phyloP scores from a whole-genome alignment of 352 stramenopile species.

The Thraustochytrium striatum region DNA sequence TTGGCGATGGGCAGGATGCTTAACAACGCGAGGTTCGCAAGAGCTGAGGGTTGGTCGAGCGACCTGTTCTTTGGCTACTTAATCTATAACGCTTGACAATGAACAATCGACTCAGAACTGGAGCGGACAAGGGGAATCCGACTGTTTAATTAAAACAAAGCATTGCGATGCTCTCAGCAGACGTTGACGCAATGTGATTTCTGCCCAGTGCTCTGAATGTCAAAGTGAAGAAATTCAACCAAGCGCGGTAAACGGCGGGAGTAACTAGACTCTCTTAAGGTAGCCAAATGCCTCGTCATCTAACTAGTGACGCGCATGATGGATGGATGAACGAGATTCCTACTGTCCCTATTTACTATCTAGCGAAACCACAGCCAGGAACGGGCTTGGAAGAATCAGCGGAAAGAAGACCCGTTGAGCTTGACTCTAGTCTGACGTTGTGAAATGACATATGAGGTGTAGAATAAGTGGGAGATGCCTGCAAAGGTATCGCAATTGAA shows the following conservation, averaged over 20 bases:
- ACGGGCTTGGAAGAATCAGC: slow-evolving; percentile 73
- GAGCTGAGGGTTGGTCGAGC: too few species aligned
- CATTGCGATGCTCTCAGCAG: slow-evolving; percentile 68
- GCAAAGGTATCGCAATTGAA: slow-evolving; percentile 67
- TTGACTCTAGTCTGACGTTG: slow-evolving; percentile 77
- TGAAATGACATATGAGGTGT: slow-evolving; percentile 78
- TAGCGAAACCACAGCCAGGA: slow-evolving; percentile 76
- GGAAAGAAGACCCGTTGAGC: slow-evolving; percentile 77
- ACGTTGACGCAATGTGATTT: slow-evolving; percentile 80
- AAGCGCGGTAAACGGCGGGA: slow-evolving; percentile 73
- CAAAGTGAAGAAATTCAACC: slow-evolving; percentile 73
- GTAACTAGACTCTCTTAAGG: slow-evolving; percentile 78
- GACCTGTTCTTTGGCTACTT: slow-evolving; percentile 55
- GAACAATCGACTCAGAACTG: slow-evolving; percentile 75
- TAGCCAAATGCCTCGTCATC: slow-evolving; percentile 78
- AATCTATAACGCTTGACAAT: slow-evolving; percentile 58
- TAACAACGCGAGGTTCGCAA: too few species aligned
- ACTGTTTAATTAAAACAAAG: slow-evolving; percentile 83
- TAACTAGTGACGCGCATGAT: slow-evolving; percentile 80
- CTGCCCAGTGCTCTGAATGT: slow-evolving; percentile 80
- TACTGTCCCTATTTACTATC: slow-evolving; percentile 76
- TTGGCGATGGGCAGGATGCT: slow-evolving; percentile 39
- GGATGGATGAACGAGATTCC: slow-evolving; percentile 79
- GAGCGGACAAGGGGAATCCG: slow-evolving; percentile 73
- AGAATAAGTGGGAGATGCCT: slow-evolving; percentile 71